These are phyloP conservation scores for Cicer cuneatum DNA, from an alignment of 306 rosid species.

Conservation along the genomic window DNA sequence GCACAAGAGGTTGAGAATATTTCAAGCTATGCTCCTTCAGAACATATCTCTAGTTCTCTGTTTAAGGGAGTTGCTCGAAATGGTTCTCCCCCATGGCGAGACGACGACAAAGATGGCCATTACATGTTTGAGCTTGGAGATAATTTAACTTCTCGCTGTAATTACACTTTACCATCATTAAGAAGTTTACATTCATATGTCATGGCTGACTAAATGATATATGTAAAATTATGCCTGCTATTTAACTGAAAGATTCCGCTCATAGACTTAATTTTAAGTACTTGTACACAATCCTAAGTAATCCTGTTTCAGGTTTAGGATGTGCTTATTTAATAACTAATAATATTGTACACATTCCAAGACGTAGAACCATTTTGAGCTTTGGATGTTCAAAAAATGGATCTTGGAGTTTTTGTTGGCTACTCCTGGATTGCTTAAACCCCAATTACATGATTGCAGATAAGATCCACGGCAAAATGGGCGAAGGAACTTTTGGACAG, in stretches of 20 bases:
- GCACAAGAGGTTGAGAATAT: constrained; percentile 93
- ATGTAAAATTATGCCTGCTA: not conserved
- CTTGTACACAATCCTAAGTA: not conserved
- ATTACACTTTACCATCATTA: constrained; percentile 73
- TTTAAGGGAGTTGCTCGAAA: constrained; percentile 87
- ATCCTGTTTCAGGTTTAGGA: constrained; percentile 6
- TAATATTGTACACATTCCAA: not conserved
- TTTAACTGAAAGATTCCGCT: not conserved
- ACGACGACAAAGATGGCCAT: constrained; percentile 99
- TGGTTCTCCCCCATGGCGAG: constrained; percentile 98
- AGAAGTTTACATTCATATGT: constrained; percentile 42
- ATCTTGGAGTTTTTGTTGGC: constrained; percentile 1
- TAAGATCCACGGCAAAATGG: constrained; percentile 89
- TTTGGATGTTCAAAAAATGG: not conserved
- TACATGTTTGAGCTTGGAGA: constrained; percentile 98
- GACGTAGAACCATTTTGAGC: not conserved
- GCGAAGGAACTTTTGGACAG: constrained; percentile 99
- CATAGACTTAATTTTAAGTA: not conserved
- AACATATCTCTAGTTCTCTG: constrained; percentile 69
- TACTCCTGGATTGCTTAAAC: constrained; percentile 15
- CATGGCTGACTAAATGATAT: not conserved
- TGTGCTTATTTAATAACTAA: not conserved
- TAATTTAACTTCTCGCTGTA: constrained; percentile 99
- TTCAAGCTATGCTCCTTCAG: constrained; percentile 86
- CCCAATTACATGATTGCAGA: constrained; percentile 55